Base-by-base conservation (phyloP, 805 yeast species). In the Sugiyamaella smithiae region DNA sequence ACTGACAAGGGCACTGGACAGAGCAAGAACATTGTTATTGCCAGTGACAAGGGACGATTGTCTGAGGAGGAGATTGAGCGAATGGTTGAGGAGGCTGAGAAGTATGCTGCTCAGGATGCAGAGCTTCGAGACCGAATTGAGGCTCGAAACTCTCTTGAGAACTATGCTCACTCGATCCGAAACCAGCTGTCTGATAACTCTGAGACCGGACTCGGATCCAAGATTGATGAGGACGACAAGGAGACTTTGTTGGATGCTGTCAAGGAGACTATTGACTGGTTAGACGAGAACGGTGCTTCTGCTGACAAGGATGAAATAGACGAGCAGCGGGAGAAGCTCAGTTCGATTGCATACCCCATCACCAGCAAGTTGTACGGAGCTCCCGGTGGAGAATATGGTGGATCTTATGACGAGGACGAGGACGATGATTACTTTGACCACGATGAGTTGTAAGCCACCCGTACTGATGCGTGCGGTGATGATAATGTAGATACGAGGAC, bases 11-110 rank as follows among this genome's bases (percentile, higher is more conserved):
- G 93, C 65, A 88, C 96, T 49, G 97, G 97, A 70, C 86, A 87
- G 72, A 77, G 86, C 50, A 88, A 90, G 71, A 84, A 91, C 62
- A 86, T 89, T 66, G 88, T 96, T 48, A 89, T 89, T 67, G 85
- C 88, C 62, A 89, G 89, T 64, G 97, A 89, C 71, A 88, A 88
- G 76, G 96, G 96, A 64, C 86, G 97, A 77, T 79, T 89, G 65
- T 78, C 91, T 22, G 85, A 88, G 75, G 97, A 90, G 55, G 96
- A 89, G 56, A 90, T 91, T 63, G 97, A 91, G 63, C 88, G 91
- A 74, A 91, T 91, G 97, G 96, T 91, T 56, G 93, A 82, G 66
- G 98, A 91, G 67, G 97, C 97, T 61, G 98, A 89, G 72, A 85
- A 86, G 74, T 91, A 74, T 64, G 96, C 95, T 58, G 88, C 86